These are phyloP conservation scores for Solanum medicagineum DNA, from an alignment of 257 asterid genomes.

Conservation along the genomic window DNA sequence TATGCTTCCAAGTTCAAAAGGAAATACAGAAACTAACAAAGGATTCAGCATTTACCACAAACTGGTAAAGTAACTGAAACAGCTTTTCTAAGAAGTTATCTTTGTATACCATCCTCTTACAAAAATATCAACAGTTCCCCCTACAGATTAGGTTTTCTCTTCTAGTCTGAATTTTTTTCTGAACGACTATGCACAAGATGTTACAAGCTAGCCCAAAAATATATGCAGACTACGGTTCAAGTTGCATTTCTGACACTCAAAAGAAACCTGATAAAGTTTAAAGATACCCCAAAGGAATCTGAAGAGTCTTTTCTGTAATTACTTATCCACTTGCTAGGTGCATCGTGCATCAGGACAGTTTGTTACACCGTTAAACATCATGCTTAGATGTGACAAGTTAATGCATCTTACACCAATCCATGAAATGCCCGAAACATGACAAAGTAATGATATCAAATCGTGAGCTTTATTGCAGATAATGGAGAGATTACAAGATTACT, in stretches of 20 bases:
- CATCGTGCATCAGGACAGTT: not conserved
- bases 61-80: not conserved
- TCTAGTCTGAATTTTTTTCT: not conserved
- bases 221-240: not conserved
- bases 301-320: not conserved
- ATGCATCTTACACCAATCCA: not conserved
- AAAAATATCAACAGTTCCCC: not conserved
- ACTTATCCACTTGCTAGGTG: not conserved
- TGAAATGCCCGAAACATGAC: not conserved
- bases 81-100: not conserved
- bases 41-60: not conserved
- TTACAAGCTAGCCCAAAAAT: not conserved
- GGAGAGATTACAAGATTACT: conserved; percentile 24
- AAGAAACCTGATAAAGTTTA: not conserved
- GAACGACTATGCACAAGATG: not conserved
- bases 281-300: not conserved
- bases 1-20: not conserved
- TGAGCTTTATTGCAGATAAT: not conserved
- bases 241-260: not conserved
- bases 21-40: not conserved
- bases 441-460: not conserved
- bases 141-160: not conserved
- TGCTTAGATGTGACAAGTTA: not conserved
- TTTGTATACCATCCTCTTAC: not conserved
- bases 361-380: not conserved